These are phyloP conservation scores for Dactylella cylindrospora DNA, from an alignment of 2,329 filamentous ascomycete genomes.

Conservation along the genomic window DNA sequence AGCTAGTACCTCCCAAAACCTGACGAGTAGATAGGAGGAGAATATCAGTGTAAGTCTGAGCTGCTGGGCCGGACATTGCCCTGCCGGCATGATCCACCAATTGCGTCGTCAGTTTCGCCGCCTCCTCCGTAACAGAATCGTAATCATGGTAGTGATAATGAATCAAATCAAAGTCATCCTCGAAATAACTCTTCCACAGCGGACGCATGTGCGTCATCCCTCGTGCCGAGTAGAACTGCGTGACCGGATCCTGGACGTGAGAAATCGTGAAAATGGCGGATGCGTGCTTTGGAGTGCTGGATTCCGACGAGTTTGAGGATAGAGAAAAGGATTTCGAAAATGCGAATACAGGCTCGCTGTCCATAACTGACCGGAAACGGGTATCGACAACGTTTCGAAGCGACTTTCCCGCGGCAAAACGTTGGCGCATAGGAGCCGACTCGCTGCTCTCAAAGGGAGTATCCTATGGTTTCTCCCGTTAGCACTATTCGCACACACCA, in stretches of 20 bases:
- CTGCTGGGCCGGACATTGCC: slow-evolving; percentile 61
- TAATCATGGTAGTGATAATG: slow-evolving; percentile 77
- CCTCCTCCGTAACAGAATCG: slow-evolving; percentile 68
- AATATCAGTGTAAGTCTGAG: slow-evolving; percentile 74
- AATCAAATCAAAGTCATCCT: slow-evolving; percentile 64
- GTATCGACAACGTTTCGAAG: slow-evolving; percentile 68
- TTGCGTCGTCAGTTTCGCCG: slow-evolving; percentile 55
- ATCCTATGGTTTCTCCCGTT: slow-evolving; percentile 52
- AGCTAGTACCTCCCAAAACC: slow-evolving; percentile 74
- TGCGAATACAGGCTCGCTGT: slow-evolving; percentile 79
- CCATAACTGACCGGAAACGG: slow-evolving; percentile 69
- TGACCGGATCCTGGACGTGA: slow-evolving; percentile 74
- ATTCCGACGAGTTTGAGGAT: slow-evolving; percentile 51
- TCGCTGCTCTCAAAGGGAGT: slow-evolving; percentile 71
- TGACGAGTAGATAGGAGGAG: slow-evolving; percentile 76
- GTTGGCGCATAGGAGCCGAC: slow-evolving; percentile 65
- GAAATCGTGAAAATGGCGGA: slow-evolving; percentile 68
- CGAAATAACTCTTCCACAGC: slow-evolving; percentile 76
- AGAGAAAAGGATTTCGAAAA: slow-evolving; percentile 68
- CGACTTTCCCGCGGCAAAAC: slow-evolving; percentile 68
- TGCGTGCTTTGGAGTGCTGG: slow-evolving; percentile 56
- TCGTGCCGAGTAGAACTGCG: slow-evolving; percentile 74
- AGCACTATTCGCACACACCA: too few species aligned
- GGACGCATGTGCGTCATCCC: slow-evolving; percentile 77
- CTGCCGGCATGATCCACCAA: slow-evolving; percentile 38